Evolutionary conservation across 495 filamentous ascomycete genomes (phyloP), one percentile per base, ranked within the genome.

Genomic region (Aspergillus bertholletiae): DNA sequence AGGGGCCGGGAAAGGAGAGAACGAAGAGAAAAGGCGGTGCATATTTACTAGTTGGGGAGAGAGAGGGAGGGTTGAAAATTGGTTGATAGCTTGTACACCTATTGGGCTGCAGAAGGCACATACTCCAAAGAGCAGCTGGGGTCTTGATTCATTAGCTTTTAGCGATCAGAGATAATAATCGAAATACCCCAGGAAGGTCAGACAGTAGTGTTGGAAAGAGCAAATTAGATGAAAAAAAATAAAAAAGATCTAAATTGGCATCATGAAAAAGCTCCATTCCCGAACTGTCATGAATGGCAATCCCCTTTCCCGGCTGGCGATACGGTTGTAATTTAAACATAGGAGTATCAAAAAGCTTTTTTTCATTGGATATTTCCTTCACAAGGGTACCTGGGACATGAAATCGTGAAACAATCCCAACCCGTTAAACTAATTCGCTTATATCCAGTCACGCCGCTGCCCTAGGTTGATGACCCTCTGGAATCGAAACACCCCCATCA

Each of bases 381-480:
- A 68, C 69, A 69, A 71, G 71, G 71, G 71, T 72, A 69, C 70
- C 70, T 72, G 73, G 73, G 72, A 74, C 70, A 70, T 73, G 63
- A 72, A 71, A 71, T 77, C 73, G 69, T 75, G 67, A 70, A 77
- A 74, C 67, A 74, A 77, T 74, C 70, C 71, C 73, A 67, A 74
- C 57, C 70, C 67, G 56, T 70, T 63, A 64, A 72, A 66, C 66
- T 73, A 69, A 62, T 71, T 63, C 62, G 55, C 59, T 60, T 67
- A 67, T 73, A 70, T 71, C 72, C 70, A 70, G 63, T 71, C 68
- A 71, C 71, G 70, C 71, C 72, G 71, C 65, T 70, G 65, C 73
- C 71, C 70, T 73, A 71, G 67, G 64, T 67, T 62, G 53, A 58
- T 66, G 59, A 64, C 63, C 67, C 62, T 60, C 65, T 70, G 62